Conservation (phyloP, 1,284 basidiomycete genomes). For the Sporisorium sorghi region DNA sequence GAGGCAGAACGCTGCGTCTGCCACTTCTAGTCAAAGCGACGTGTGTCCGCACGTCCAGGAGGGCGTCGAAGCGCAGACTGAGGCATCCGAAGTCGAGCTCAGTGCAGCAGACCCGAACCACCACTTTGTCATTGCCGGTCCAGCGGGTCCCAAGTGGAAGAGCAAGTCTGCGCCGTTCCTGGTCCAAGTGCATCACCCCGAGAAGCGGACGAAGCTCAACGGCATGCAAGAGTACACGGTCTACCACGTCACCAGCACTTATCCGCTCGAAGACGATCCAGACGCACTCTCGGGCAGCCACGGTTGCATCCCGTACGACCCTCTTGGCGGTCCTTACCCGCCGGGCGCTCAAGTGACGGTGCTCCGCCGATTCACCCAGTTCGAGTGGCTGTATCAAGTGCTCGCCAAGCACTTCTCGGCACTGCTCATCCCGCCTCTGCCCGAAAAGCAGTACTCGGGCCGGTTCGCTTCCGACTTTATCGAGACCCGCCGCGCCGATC, state of each 20-base stretch:
- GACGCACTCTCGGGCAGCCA: background rate
- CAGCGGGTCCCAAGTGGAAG: slow-evolving; percentile 75
- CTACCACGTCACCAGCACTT: slow-evolving; percentile 81
- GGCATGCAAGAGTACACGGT: slow-evolving; percentile 77
- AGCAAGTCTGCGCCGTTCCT: slow-evolving; percentile 78
- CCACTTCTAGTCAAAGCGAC: background rate
- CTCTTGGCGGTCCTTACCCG: slow-evolving; percentile 37
- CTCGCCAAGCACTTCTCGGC: slow-evolving; percentile 78
- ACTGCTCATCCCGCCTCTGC: slow-evolving; percentile 81
- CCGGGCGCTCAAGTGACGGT: slow-evolving; percentile 71
- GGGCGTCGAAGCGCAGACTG: background rate
- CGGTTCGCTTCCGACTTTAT: slow-evolving; percentile 83
- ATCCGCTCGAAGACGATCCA: slow-evolving; percentile 68
- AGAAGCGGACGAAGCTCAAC: slow-evolving; percentile 77
- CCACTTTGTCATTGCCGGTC: slow-evolving; percentile 80
- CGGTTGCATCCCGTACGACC: slow-evolving; percentile 51
- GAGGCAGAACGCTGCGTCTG: background rate
- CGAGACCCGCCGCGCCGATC: slow-evolving; percentile 80
- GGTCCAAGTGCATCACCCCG: slow-evolving; percentile 82
- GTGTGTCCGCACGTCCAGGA: background rate
- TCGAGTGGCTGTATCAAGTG: slow-evolving; percentile 80
- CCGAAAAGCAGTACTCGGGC: slow-evolving; percentile 83
- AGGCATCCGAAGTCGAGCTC: background rate
- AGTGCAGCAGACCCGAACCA: slow-evolving; percentile 37
- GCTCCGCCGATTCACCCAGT: slow-evolving; percentile 83